Conservation (phyloP, 2,329 filamentous ascomycete genomes). For the Ascochyta clinopodiicola region DNA sequence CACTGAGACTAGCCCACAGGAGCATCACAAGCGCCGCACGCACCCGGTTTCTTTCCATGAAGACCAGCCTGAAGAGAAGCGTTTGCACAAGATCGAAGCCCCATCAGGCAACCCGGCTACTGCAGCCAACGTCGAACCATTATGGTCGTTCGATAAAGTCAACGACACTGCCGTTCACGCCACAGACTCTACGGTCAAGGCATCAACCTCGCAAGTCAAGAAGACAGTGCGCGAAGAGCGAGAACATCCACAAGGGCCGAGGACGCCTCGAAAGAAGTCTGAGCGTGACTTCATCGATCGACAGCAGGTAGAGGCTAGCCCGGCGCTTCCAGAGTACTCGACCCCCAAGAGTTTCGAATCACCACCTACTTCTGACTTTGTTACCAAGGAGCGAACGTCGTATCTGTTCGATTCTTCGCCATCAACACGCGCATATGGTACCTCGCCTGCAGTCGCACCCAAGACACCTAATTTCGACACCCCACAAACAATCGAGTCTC, state of each 20-base stretch:
- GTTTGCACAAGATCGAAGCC: constrained; percentile 35
- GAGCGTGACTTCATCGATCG: constrained; percentile 10
- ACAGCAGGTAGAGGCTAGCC: constrained; percentile 27
- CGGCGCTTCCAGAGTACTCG: constrained; percentile 35
- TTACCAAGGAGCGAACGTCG: constrained; percentile 46
- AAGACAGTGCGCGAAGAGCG: constrained; percentile 19
- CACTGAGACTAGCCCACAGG: constrained; percentile 7
- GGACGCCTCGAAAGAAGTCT: constrained; percentile 24
- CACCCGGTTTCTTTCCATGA: constrained; percentile 42
- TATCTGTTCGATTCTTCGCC: constrained; percentile 48
- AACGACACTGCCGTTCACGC: constrained; percentile 56
- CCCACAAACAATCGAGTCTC: constrained; percentile 15
- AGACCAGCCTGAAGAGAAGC: constrained; percentile 45
- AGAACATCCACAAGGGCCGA: constrained; percentile 30
- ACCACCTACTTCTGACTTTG: constrained; percentile 40
- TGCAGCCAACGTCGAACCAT: constrained; percentile 30
- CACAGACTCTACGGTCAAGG: constrained; percentile 48
- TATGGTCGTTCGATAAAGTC: constrained; percentile 49
- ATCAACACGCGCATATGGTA: constrained; percentile 42
- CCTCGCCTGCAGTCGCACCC: constrained; percentile 32
- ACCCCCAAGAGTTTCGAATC: constrained; percentile 23
- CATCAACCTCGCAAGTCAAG: not conserved
- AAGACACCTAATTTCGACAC: constrained; percentile 28
- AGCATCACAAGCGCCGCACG: constrained; percentile 42
- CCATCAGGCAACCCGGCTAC: constrained; percentile 14